Conservation (phyloP, 129 eudicot genomes). For the Flaveria trinervia region DNA sequence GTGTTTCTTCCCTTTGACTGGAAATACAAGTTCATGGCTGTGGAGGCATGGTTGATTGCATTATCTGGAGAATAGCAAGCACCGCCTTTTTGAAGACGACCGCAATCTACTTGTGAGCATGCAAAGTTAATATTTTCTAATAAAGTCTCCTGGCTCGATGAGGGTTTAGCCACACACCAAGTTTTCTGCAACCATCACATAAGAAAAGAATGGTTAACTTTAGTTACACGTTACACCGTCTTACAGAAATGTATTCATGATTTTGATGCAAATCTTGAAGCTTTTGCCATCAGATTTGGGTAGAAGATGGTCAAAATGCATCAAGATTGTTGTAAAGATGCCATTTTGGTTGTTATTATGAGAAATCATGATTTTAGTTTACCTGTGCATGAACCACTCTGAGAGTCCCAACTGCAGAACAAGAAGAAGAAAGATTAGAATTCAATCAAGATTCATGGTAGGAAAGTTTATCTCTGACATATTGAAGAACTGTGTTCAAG, state of each 20-base stretch:
- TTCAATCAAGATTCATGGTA: neutral
- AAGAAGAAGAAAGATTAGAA: neutral
- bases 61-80: conserved; percentile 62
- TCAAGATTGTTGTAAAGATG: neutral
- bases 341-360: neutral
- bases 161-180: conserved; percentile 95
- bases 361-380: conserved; percentile 18
- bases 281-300: neutral
- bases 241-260: neutral
- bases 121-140: conserved; percentile 58
- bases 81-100: conserved; percentile 54
- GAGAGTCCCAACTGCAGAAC: conserved; percentile 49
- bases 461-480: too few species aligned
- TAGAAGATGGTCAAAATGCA: neutral
- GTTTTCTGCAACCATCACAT: conserved; percentile 58
- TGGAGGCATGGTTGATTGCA: conserved; percentile 70
- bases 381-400: conserved; percentile 56
- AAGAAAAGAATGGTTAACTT: neutral
- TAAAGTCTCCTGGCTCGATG: conserved; percentile 53
- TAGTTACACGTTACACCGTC: neutral
- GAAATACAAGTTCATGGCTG: conserved; percentile 82
- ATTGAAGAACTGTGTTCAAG: too few species aligned
- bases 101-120: conserved; percentile 66
- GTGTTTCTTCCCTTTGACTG: conserved; percentile 59
- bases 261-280: neutral